These are phyloP conservation scores for Glaciozyma martinii DNA, from an alignment of 768 basidiomycete species.

Conservation along the genomic window DNA sequence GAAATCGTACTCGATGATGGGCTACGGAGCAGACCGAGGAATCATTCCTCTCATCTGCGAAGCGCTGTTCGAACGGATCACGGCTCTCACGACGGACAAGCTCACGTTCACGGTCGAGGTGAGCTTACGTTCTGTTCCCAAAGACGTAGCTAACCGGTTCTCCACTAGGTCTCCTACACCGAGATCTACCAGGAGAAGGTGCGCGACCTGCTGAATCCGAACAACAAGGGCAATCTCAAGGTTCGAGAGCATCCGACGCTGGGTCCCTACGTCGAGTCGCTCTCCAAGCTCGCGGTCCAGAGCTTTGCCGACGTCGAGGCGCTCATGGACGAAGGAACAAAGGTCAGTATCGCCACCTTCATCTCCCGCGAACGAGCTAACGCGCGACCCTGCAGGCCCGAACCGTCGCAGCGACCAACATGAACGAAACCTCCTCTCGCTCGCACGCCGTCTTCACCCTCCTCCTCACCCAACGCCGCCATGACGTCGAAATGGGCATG, in stretches of 20 bases:
- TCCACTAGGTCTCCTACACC: slow-evolving; percentile 22
- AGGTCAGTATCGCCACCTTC: slow-evolving; percentile 40
- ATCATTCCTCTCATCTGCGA: slow-evolving; percentile 94
- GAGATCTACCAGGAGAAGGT: slow-evolving; percentile 95
- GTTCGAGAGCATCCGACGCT: slow-evolving; percentile 90
- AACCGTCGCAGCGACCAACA: slow-evolving; percentile 96
- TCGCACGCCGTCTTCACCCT: slow-evolving; percentile 98
- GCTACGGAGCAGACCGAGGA: slow-evolving; percentile 65
- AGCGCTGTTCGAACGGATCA: slow-evolving; percentile 80
- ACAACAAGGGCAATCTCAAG: slow-evolving; percentile 88
- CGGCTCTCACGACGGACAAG: slow-evolving; percentile 54
- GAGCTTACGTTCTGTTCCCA: slow-evolving; percentile 24
- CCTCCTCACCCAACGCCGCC: slow-evolving; percentile 81
- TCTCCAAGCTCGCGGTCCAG: slow-evolving; percentile 83
- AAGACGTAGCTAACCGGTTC: background rate
- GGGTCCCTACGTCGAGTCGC: slow-evolving; percentile 93
- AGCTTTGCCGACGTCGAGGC: slow-evolving; percentile 96
- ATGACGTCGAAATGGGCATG: slow-evolving; percentile 72
- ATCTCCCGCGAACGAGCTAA: background rate
- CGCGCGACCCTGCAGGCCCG: slow-evolving; percentile 48
- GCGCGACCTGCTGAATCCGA: slow-evolving; percentile 90
- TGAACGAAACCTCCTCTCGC: slow-evolving; percentile 97
- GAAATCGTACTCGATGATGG: slow-evolving; percentile 44
- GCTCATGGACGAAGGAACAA: slow-evolving; percentile 99
- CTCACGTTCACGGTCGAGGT: slow-evolving; percentile 86